phyloP scores from a whole-genome alignment of 306 rosid genomes.

The Cicer chorassanicum region DNA sequence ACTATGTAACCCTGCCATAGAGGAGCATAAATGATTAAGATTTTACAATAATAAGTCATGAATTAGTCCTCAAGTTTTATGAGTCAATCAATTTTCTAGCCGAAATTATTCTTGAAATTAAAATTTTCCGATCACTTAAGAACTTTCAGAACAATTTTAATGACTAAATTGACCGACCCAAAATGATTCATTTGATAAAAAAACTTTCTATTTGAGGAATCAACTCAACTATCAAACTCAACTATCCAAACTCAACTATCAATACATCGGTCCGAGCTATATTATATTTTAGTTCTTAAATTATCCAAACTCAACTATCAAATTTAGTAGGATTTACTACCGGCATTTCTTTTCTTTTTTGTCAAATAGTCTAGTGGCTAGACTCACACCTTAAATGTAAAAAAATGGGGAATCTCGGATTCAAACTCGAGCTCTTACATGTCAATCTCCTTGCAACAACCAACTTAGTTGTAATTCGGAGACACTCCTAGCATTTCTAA shows the following conservation, averaged over 20 bases:
- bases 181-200: not conserved
- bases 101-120: not conserved
- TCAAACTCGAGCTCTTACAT: too few species aligned
- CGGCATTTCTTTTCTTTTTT: not conserved
- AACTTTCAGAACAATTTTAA: not conserved
- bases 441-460: too few species aligned
- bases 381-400: too few species aligned
- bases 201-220: not conserved
- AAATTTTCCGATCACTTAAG: not conserved
- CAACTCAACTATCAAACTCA: too few species aligned
- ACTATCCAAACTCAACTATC: too few species aligned
- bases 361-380: too few species aligned
- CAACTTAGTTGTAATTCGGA: too few species aligned
- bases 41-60: not conserved
- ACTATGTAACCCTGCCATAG: conserved; percentile 91
- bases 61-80: not conserved
- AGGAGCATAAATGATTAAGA: conserved; percentile 9
- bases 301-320: conserved; percentile 18
- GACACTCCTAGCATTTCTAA: not conserved
- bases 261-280: not conserved
- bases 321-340: not conserved
- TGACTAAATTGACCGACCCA: not conserved
- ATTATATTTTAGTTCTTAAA: not conserved
- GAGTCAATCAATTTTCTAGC: not conserved
- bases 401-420: too few species aligned